Percentiles rank a stretch among this genome's conserved stretches.
Conservation (phyloP, 208 protist genomes). For the Trypanosoma caninum region DNA sequence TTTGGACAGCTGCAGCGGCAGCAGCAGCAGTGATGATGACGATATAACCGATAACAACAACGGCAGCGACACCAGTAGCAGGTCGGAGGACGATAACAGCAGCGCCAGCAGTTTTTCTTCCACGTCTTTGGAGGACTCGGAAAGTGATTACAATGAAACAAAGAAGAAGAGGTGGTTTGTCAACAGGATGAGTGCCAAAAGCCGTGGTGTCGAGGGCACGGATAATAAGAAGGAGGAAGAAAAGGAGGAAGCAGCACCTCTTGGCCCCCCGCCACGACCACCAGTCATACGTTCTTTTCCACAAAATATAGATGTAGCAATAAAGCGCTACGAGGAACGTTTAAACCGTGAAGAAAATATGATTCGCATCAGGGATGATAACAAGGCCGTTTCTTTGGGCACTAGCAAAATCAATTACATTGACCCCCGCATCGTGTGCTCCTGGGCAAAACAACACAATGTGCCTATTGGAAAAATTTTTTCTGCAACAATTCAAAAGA, state of each 20-base stretch:
- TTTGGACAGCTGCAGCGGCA: slow-evolving; percentile 13
- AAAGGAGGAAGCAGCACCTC: slow-evolving; percentile 39
- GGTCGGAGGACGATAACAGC: slow-evolving; percentile 5
- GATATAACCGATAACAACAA: too few relatives aligned
- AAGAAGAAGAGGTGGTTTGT: slow-evolving; percentile 50
- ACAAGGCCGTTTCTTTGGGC: slow-evolving; percentile 91
- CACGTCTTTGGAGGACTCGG: slow-evolving; percentile 2
- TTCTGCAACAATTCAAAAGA: slow-evolving; percentile 94
- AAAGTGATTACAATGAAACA: slow-evolving; percentile 29
- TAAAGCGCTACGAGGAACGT: slow-evolving; percentile 64
- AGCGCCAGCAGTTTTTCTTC: slow-evolving; percentile 20
- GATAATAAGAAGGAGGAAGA: slow-evolving; percentile 15
- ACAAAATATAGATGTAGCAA: slow-evolving; percentile 56
- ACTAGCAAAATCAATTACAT: slow-evolving; percentile 99
- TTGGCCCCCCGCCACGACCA: slow-evolving; percentile 60
- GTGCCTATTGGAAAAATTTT: slow-evolving; percentile 98
- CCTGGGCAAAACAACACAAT: slow-evolving; percentile 93
- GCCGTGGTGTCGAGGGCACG: too few relatives aligned
- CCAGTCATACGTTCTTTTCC: slow-evolving; percentile 68
- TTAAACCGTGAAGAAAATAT: slow-evolving; percentile 81
- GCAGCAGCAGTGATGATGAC: slow-evolving; percentile 2
- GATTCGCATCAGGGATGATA: slow-evolving; percentile 88
- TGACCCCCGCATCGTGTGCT: slow-evolving; percentile 97
- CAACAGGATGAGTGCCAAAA: too few relatives aligned
- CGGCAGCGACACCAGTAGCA: not conserved